Base-by-base conservation (phyloP, 2,329 filamentous ascomycete genomes). In the Sporothrix euskadiensis region DNA sequence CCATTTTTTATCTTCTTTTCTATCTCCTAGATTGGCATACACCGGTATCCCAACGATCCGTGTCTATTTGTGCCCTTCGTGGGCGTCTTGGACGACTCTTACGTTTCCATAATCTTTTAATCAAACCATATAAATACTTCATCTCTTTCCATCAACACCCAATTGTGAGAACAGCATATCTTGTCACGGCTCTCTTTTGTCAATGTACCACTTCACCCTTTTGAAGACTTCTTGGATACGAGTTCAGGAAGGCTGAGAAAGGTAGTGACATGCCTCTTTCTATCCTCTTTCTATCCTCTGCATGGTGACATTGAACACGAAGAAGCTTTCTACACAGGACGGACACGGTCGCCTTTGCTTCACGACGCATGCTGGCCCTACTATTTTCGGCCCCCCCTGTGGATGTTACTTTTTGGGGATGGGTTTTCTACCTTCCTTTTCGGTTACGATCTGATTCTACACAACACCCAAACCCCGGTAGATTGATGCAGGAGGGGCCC, bases 381-480 rank as follows among this genome's bases (percentile, higher is more conserved):
- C 39, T 39, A 26, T 47, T 47, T 14, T n/a, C 30, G 6, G 30
- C 8, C 4, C 10, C 61, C 61, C 61, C 61, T 47, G 61, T 22
- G 9, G 14, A n/a, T 8, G 41, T 47, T 8, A 39, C n/a, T 47
- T 30, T 66, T 35, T 35, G 35, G 35, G 35, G 35, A 35, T 35
- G n/a, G 32, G 32, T 39, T 39, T 61, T 66, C 61, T 44, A 66
- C 61, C 61, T 66, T 47, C 39, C 59, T 44, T 47, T 66, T 66
- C 22, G 61, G 59, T 44, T 39, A 65, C 35, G 59, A 65, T 44
- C 59, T 26, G 59, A 65, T 22, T 41, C 59, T 65, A 35, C 39
- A 16, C 32, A 8, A n/a, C 19, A 65, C 22, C 19, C 19, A 22
- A 16, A 12, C 35, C 59, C 59, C 59, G 35, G 59, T 54, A 22